Base-by-base conservation (phyloP, 2,329 filamentous ascomycete species). In the Elsinoe necatrix region DNA sequence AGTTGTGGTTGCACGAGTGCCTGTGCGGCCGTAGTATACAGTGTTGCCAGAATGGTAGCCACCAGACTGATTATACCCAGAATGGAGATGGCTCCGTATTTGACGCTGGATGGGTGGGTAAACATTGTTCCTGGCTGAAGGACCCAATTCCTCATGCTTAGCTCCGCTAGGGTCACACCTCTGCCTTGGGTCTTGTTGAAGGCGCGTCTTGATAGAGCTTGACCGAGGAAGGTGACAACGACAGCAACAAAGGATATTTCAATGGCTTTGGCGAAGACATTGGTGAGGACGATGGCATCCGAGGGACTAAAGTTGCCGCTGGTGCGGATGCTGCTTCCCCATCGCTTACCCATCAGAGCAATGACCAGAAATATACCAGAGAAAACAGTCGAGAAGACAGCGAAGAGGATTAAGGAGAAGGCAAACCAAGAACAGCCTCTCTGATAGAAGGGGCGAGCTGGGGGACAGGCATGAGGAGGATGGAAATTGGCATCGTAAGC, bases 181-280 rank as follows among this genome's bases (percentile, higher is more conserved):
- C 74, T 50, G 2, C 58, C 59, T 20, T 56, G 45, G 4, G 51
- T 72, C 0, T 81, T 79, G 21, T 78, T 77, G 56, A 88, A 79
- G 0, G 87, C 84, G 56, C 85, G 74, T 18, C 85, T 77, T n/a
- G 81, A 89, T 14, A 92, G 71, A 0, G 86, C 79, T 66, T 93
- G 88, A 0, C 88, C 88, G 0, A 91, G 67, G 56, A 87, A 87
- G 0, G 84, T 80, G 1, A 91, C 84, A 59, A 89, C 87, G 0
- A 88, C 83, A 0, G 87, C 89, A 2, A 89, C 86, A 64, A 90
- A 92, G 0, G 84, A 83, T 61, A 91, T 66, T 69, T 92, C 88
- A 48, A 91, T 87, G 0, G 84, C 80, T 69, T 91, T 92, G 6
- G 87, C 85, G 34, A 89, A 72, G 1, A 89, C 69, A 0, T 86